phyloP scores from a whole-genome alignment of 179 eudicot genomes.

The Spinacia oleracea region DNA sequence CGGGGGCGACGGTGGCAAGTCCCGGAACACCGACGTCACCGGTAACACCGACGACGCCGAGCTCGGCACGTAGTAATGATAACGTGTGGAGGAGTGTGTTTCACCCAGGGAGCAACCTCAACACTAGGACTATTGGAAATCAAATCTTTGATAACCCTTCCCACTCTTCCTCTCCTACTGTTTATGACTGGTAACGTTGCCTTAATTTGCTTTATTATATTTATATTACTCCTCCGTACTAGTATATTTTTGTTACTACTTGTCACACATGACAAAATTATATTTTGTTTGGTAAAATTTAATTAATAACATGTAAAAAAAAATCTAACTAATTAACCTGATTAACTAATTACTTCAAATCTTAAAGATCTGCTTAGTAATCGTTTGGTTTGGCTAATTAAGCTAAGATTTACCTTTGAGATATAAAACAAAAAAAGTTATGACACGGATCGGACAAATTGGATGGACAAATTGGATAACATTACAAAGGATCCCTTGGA shows the following conservation, averaged over 20 bases:
- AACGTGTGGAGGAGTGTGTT: constrained; percentile 97
- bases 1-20: constrained; percentile 17
- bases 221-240: too few species aligned
- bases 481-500: neutral
- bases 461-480: neutral
- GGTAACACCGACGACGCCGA: constrained; percentile 50
- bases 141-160: constrained; percentile 68
- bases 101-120: constrained; percentile 78
- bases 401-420: too few species aligned
- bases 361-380: neutral
- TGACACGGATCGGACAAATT: neutral
- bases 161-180: constrained; percentile 68
- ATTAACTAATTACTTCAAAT: too few species aligned
- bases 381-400: neutral
- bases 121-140: constrained; percentile 61
- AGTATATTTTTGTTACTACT: neutral
- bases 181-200: constrained; percentile 75
- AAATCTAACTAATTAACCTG: neutral
- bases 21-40: constrained; percentile 58
- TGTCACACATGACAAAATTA: neutral
- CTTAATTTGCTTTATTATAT: neutral
- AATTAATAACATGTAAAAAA: too few species aligned
- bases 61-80: constrained; percentile 47
- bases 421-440: too few species aligned
- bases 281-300: too few species aligned